These are phyloP conservation scores for Smittium mucronatum DNA, from an alignment of 371 early-diverging fungal species.

Conservation along the genomic window DNA sequence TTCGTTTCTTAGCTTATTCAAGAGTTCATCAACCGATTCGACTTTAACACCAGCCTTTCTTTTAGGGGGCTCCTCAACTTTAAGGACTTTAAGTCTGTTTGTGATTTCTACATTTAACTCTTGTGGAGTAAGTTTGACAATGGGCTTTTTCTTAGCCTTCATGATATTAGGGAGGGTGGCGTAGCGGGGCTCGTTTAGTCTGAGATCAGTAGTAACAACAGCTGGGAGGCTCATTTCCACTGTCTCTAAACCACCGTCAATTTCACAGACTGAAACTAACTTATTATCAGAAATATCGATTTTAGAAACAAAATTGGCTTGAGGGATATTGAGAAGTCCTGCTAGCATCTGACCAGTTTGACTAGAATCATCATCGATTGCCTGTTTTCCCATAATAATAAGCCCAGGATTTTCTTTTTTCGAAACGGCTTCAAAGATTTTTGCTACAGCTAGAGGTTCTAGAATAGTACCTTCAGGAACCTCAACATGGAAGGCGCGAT, in stretches of 20 bases:
- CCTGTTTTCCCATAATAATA: slow-evolving; percentile 95
- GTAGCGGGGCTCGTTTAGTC: slow-evolving; percentile 91
- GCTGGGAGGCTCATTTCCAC: slow-evolving; percentile 72
- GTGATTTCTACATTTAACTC: slow-evolving; percentile 78
- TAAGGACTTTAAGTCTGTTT: slow-evolving; percentile 67
- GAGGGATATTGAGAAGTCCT: slow-evolving; percentile 87
- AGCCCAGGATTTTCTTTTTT: slow-evolving; percentile 87
- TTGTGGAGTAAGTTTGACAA: slow-evolving; percentile 61
- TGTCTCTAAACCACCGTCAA: slow-evolving; percentile 97
- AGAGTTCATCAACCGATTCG: slow-evolving; percentile 82
- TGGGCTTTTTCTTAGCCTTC: slow-evolving; percentile 98
- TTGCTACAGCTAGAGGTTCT: slow-evolving; percentile 83
- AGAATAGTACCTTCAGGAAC: slow-evolving; percentile 50
- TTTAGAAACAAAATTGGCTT: slow-evolving; percentile 95
- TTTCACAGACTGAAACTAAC: slow-evolving; percentile 79
- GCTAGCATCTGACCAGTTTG: slow-evolving; percentile 98
- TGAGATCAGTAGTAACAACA: slow-evolving; percentile 90
- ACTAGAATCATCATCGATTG: slow-evolving; percentile 93
- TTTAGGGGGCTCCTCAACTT: slow-evolving; percentile 88
- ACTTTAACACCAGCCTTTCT: slow-evolving; percentile 89
- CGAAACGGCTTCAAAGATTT: slow-evolving; percentile 72
- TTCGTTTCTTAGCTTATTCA: slow-evolving; percentile 78
- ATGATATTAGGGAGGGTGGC: slow-evolving; percentile 74
- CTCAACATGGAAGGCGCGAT: slow-evolving; percentile 90
- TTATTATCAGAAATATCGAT: slow-evolving; percentile 54